These are phyloP conservation scores for Fusarium subglutinans DNA, from an alignment of 2,329 filamentous ascomycete species.

Conservation along the genomic window DNA sequence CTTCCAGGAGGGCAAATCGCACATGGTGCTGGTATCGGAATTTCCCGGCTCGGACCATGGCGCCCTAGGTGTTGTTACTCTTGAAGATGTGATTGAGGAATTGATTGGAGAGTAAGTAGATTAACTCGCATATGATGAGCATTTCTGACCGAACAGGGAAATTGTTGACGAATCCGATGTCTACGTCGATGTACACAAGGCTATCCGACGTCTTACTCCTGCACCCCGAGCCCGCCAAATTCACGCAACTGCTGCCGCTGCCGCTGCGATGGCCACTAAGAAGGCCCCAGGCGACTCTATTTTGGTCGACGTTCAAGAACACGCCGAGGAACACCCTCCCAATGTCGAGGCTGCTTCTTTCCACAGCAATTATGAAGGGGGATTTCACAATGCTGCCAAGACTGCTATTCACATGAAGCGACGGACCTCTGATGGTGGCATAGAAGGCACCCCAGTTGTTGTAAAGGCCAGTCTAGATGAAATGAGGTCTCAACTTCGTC, in stretches of 20 bases:
- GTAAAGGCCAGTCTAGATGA: conserved; percentile 70
- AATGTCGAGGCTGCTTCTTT: conserved; percentile 48
- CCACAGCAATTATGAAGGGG: conserved; percentile 50
- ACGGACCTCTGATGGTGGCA: conserved; percentile 65
- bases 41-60: conserved; percentile 89
- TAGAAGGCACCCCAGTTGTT: conserved; percentile 59
- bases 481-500: conserved; percentile 70
- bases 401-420: conserved; percentile 69
- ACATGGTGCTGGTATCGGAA: conserved; percentile 97
- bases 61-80: conserved; percentile 89
- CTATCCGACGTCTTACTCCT: conserved; percentile 86
- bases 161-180: conserved; percentile 99
- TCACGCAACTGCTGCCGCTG: conserved; percentile 48
- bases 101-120: conserved; percentile 89
- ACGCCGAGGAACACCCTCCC: conserved; percentile 46
- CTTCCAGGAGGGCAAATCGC: conserved; percentile 98
- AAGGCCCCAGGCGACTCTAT: conserved; percentile 44
- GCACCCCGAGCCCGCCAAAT: conserved; percentile 77
- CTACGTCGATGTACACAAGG: conserved; percentile 98
- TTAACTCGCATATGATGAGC: not conserved
- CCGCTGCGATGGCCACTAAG: conserved; percentile 44
- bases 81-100: conserved; percentile 98
- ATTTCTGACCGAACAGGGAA: conserved; percentile 67
- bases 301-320: conserved; percentile 53
- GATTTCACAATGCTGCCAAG: conserved; percentile 58